phyloP scores from a whole-genome alignment of 2,329 filamentous ascomycete species.

The Verticillium longisporum region DNA sequence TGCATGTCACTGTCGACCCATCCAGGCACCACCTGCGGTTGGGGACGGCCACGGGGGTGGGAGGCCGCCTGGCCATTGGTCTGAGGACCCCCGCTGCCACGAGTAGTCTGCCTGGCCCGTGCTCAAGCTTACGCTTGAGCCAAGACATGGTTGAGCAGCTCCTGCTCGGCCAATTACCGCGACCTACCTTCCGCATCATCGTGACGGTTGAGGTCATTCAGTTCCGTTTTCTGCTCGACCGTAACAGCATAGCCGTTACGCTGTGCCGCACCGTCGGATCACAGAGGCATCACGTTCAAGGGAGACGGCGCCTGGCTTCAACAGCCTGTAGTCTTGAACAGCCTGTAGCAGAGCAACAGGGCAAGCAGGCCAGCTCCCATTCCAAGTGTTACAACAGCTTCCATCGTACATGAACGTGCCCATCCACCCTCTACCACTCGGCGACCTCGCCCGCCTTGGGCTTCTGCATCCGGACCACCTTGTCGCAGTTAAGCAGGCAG shows the following conservation, averaged over 20 bases:
- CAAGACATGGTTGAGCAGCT: background rate
- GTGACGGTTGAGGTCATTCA: too few species aligned
- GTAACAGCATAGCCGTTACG: too few species aligned
- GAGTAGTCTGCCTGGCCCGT: background rate
- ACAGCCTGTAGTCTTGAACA: background rate
- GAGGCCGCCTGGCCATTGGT: background rate
- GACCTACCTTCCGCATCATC: too few species aligned
- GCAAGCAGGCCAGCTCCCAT: background rate
- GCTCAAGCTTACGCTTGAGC: background rate
- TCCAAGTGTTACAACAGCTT: background rate
- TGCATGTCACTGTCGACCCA: background rate
- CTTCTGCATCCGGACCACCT: slow-evolving; percentile 56
- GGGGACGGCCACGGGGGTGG: background rate
- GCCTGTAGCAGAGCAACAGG: background rate
- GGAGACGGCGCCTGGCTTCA: too few species aligned
- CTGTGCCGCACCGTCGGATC: too few species aligned
- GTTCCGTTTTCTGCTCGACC: too few species aligned
- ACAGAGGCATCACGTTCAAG: too few species aligned
- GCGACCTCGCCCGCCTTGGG: slow-evolving; percentile 40
- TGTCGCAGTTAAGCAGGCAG: slow-evolving; percentile 62
- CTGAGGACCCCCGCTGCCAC: background rate
- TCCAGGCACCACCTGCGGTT: background rate
- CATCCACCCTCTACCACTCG: slow-evolving; percentile 28
- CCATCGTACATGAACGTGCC: background rate
- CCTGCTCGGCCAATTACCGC: background rate